Conservation (phyloP, 2,329 filamentous ascomycete genomes). For the Botrytis paeoniae region DNA sequence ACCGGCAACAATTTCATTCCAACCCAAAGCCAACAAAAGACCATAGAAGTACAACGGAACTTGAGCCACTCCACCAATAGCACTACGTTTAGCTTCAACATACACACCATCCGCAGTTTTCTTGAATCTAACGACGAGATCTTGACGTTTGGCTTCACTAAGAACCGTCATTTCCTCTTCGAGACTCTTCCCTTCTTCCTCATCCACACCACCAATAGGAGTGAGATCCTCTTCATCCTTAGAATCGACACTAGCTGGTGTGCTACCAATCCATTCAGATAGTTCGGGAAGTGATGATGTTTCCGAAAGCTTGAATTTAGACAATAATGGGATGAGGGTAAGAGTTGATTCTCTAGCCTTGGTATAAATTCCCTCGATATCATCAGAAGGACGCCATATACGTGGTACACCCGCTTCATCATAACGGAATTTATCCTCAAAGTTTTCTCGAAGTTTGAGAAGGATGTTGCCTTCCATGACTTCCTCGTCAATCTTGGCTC, state of each 20-base stretch:
- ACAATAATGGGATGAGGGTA: constrained; percentile 82
- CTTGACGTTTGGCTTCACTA: constrained; percentile 82
- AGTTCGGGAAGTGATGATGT: constrained; percentile 79
- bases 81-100: constrained; percentile 94
- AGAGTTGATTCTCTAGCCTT: constrained; percentile 89
- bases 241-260: constrained; percentile 69
- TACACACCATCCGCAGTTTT: constrained; percentile 98
- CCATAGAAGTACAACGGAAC: constrained; percentile 94
- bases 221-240: constrained; percentile 87
- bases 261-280: constrained; percentile 74
- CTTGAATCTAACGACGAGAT: constrained; percentile 92
- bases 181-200: constrained; percentile 88
- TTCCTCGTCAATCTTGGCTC: constrained; percentile 91
- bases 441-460: constrained; percentile 94
- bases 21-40: constrained; percentile 84
- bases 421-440: constrained; percentile 98
- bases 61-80: constrained; percentile 91
- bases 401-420: constrained; percentile 91
- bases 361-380: constrained; percentile 95
- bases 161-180: constrained; percentile 98
- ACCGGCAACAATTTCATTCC: constrained; percentile 97
- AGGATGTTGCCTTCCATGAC: constrained; percentile 97
- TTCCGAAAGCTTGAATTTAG: constrained; percentile 73
- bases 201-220: constrained; percentile 90
- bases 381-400: constrained; percentile 94